A percentile compares a stretch with the other conserved stretches of the same genome.
Evolutionary conservation across 352 stramenopile species (phyloP).

Genomic region (Pythium insidiosum): DNA sequence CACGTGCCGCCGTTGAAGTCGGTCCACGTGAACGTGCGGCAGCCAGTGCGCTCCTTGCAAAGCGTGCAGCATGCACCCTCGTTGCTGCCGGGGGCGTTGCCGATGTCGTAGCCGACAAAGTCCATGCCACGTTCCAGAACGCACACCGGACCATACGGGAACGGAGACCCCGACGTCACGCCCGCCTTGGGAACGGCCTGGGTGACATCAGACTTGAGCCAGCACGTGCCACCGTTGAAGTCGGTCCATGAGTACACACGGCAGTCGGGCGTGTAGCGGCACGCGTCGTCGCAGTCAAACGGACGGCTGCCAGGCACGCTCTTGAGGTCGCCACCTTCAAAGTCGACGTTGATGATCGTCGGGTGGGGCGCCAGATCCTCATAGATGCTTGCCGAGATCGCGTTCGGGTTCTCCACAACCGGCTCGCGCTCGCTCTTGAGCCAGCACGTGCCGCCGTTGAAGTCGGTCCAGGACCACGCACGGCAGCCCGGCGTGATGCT

Average conservation of each 20-base stretch:
- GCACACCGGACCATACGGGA: not conserved
- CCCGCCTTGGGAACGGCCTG: not conserved
- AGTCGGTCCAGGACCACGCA: slow-evolving; percentile 1
- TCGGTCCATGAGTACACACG: slow-evolving; percentile 40
- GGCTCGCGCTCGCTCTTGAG: slow-evolving; percentile 3
- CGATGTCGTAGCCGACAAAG: slow-evolving; percentile 19
- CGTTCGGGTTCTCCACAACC: slow-evolving; percentile 1
- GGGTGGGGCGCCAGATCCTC: not conserved
- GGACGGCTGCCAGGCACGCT: slow-evolving; percentile 1
- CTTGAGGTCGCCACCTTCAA: slow-evolving; percentile 9
- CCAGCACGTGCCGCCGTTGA: slow-evolving; percentile 8
- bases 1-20: slow-evolving; percentile 38
- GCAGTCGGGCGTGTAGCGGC: slow-evolving; percentile 17
- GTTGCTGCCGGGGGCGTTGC: not conserved
- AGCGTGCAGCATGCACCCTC: slow-evolving; percentile 18
- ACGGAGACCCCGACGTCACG: not conserved
- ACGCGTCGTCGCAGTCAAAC: slow-evolving; percentile 19
- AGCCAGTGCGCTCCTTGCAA: slow-evolving; percentile 19
- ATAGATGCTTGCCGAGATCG: not conserved
- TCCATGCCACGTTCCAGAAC: slow-evolving; percentile 8
- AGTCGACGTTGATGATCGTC: slow-evolving; percentile 13
- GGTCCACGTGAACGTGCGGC: slow-evolving; percentile 44
- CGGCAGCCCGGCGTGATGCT: not conserved
- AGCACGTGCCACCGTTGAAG: slow-evolving; percentile 37
- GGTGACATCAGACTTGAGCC: slow-evolving; percentile 2